Evolutionary conservation across 2,329 filamentous ascomycete genomes (phyloP), one percentile per base, ranked within the genome.

Genomic region (Epichloe festucae): DNA sequence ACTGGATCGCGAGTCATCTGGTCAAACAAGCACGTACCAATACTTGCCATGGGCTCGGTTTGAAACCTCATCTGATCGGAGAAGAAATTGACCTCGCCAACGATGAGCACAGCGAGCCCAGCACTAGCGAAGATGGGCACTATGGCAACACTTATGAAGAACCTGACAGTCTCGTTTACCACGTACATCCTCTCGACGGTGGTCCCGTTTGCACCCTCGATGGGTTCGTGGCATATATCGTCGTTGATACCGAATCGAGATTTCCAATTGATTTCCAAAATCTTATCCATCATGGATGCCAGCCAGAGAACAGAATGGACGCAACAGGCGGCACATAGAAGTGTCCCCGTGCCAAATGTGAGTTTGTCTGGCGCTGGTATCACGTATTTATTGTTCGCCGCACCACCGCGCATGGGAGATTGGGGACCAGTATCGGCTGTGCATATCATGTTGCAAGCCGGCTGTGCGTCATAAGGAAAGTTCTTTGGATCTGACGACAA

Each of bases 61-160:
- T 82, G 72, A 53, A 77, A 82, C 0, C 55, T 57, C 3, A 85
- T 69, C 51, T 76, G 77, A 0, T 51, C 19, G 46, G 77, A 84
- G 57, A 73, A 84, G 56, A 85, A 80, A 56, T 86, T 85, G 35
- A 70, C 69, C 63, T 85, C 82, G 0, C 82, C 82, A 0, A 81
- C 63, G 4, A 81, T 67, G 3, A 85, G 65, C 5, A 85, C 77
- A 1, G 77, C 73, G 1, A 84, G 52, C 0, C 83, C 76, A 1
- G 77, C 78, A 5, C 71, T 76, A 1, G 71, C 73, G 51, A 84
- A 83, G 0, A 85, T 57, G 0, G 78, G 78, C 3, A 82, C 68
- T 51, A 81, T 78, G 1, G 82, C 70, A 36, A 74, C 77, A 14
- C 67, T 73, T 12, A 81, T 67, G 31, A 80, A 77, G 10, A 68